phyloP scores from a whole-genome alignment of 331 rosid genomes.

The Prunus yedoensis region DNA sequence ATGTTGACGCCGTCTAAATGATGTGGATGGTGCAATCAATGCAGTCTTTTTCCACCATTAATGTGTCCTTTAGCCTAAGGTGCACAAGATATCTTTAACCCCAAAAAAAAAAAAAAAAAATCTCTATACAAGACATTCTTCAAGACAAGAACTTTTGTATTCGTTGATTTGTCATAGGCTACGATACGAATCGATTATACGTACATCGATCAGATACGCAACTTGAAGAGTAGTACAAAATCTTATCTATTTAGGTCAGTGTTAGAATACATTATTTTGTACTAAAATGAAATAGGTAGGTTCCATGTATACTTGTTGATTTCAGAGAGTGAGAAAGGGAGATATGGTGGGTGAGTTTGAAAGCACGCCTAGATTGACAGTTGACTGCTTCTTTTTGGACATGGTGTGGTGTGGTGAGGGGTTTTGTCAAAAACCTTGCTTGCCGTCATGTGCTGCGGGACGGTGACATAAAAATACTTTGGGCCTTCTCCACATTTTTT shows the following conservation, averaged over 20 bases:
- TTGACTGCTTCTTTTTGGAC: background rate
- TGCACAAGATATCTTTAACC: background rate
- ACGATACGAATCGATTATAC: background rate
- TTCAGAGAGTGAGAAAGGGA: background rate
- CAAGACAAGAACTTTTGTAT: no score
- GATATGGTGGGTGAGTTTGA: background rate
- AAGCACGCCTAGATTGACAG: background rate
- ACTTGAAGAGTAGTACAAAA: background rate
- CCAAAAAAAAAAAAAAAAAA: no score
- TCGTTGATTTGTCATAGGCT: background rate
- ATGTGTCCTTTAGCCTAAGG: background rate
- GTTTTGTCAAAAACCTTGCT: background rate
- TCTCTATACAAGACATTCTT: no score
- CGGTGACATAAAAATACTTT: background rate
- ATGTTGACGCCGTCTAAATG: background rate
- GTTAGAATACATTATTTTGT: background rate
- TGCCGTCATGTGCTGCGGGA: background rate
- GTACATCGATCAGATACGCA: background rate
- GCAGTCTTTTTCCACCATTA: background rate
- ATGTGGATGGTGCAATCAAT: slow-evolving; percentile 3
- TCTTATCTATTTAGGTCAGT: background rate
- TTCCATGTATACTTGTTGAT: background rate
- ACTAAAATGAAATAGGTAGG: background rate
- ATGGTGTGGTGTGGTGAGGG: background rate
- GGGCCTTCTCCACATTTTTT: background rate